These are phyloP conservation scores for Phlebopus sp. DNA, from an alignment of 1,284 basidiomycete species.

Conservation along the genomic window DNA sequence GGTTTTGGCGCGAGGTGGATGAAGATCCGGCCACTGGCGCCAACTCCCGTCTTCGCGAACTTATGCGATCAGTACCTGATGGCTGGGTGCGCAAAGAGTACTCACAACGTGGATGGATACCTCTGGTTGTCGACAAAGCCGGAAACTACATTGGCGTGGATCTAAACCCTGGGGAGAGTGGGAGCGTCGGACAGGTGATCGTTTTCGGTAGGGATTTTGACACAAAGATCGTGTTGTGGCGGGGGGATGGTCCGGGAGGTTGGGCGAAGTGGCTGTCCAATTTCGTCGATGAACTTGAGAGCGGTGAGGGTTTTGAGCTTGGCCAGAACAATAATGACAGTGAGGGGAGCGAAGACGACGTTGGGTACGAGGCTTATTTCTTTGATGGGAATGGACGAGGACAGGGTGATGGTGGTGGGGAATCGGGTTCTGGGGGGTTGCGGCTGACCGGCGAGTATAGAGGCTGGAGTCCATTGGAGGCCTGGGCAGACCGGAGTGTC, in stretches of 20 bases:
- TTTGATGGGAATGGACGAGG: constrained; percentile 74
- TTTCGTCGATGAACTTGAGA: constrained; percentile 92
- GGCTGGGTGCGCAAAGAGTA: constrained; percentile 91
- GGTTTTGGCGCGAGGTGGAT: constrained; percentile 91
- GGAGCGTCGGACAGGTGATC: constrained; percentile 89
- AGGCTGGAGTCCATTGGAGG: constrained; percentile 89
- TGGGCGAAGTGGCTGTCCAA: constrained; percentile 95
- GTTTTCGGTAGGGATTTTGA: constrained; percentile 98
- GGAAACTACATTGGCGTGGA: constrained; percentile 98
- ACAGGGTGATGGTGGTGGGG: constrained; percentile 71
- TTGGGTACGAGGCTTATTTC: constrained; percentile 88
- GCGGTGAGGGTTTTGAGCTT: constrained; percentile 82
- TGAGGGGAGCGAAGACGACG: constrained; percentile 74
- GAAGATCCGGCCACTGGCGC: constrained; percentile 77
- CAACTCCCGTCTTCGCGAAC: constrained; percentile 65
- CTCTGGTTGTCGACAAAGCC: constrained; percentile 87
- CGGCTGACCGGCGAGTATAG: constrained; percentile 78
- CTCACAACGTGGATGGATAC: constrained; percentile 94
- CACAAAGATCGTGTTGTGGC: constrained; percentile 93
- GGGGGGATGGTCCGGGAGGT: constrained; percentile 85
- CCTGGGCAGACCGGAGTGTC: constrained; percentile 85
- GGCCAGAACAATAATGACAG: constrained; percentile 50
- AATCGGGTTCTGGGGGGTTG: constrained; percentile 63
- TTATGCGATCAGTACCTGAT: constrained; percentile 89
- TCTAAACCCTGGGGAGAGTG: constrained; percentile 79